Evolutionary conservation across 495 filamentous ascomycete genomes (phyloP), one percentile per base, ranked within the genome.

Genomic region (Bacidia rubella): DNA sequence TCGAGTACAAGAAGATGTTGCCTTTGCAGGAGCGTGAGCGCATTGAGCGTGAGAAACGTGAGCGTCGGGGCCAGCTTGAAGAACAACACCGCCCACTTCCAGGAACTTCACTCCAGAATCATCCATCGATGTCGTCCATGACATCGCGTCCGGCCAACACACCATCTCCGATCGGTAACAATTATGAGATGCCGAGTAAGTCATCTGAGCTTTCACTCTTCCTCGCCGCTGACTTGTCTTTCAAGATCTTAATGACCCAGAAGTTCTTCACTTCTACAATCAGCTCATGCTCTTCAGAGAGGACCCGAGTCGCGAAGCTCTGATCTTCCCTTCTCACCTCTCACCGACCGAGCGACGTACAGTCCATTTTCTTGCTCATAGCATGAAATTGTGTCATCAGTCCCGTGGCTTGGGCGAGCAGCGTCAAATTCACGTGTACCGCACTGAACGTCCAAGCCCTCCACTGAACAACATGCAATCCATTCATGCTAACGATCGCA

Each of bases 1-100:
- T 98, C 11, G 92, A 98, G 64, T 98, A 97, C 68, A 98, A 98
- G 75, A 98, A 97, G 73, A 98, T 98, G 92, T 77, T 98, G 20
- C 92, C 92, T 11, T 73, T 89, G 45, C 85, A 89, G 50, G 92
- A 98, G 65, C 80, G 92, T 47, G 92, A 98, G 64, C 80, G 93
- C 20, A 98, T 98, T 55, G 92, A 98, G 64, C 76, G 92, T 24
- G 92, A 97, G 69, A 98, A 98, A 78, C 77, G 92, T 41, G 92
- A 97, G 71, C 85, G 92, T 62, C 82, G 92, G 56, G 92, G 92
- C 43, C 92, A 98, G 66, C 73, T 98, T 39, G 89, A 97, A 65
- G 92, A 97, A 68, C 92, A 98, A 67, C 92, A 98, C 65, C 77
- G 89, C 24, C 85, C 84, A 20, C 75, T 87, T 61, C 69, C 68